phyloP scores from a whole-genome alignment of 2,329 filamentous ascomycete species.

The Aspergillus chevalieri region DNA sequence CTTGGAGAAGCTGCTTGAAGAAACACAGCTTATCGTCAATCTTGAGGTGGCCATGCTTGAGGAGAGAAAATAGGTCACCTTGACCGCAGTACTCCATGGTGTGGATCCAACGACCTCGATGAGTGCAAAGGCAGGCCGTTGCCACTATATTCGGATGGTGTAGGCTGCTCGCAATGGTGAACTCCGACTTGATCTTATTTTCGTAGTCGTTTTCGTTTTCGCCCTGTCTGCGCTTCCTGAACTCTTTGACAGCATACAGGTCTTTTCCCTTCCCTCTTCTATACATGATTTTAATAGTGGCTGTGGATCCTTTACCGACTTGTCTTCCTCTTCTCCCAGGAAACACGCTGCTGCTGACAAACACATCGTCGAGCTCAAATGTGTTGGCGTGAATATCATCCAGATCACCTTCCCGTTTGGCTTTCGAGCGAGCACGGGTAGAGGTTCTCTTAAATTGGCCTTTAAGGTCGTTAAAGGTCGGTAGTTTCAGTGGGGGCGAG shows the following conservation, averaged over 20 bases:
- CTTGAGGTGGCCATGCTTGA: conserved; percentile 64
- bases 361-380: conserved; percentile 63
- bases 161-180: conserved; percentile 75
- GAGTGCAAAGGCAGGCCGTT: conserved; percentile 67
- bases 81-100: conserved; percentile 89
- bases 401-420: conserved; percentile 64
- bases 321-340: conserved; percentile 67
- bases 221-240: conserved; percentile 62
- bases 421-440: conserved; percentile 67
- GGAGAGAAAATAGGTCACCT: conserved; percentile 71
- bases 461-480: conserved; percentile 9
- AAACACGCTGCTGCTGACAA: conserved; percentile 63
- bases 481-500: not conserved
- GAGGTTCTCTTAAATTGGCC: conserved; percentile 41
- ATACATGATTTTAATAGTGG: conserved; percentile 74
- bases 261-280: conserved; percentile 60
- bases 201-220: conserved; percentile 72
- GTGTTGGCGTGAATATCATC: conserved; percentile 69
- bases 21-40: conserved; percentile 69
- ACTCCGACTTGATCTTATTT: conserved; percentile 88
- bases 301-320: conserved; percentile 75
- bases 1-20: conserved; percentile 83
- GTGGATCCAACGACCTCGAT: conserved; percentile 74
- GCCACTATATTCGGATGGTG: conserved; percentile 84
- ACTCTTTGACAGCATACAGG: conserved; percentile 76